Base-by-base conservation (phyloP, 805 yeast genomes). In the Lipomyces spencermartinsiae region DNA sequence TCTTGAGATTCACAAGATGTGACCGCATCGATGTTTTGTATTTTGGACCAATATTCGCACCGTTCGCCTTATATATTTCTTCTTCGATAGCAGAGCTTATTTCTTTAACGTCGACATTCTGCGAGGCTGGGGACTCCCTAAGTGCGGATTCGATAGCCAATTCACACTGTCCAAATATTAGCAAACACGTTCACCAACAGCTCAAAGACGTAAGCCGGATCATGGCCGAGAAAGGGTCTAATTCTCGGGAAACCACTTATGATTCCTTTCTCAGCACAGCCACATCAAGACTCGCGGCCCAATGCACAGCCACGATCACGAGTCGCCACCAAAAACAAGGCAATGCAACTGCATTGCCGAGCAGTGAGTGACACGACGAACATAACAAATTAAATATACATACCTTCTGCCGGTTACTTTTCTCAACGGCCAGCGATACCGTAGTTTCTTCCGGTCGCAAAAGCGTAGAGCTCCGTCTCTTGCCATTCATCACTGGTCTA, bases 1-100 rank as follows among this genome's bases (percentile, higher is more conserved):
- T 74, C 53, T 74, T 76, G 34, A 79, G 67, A 6, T 77, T 69
- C 12, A 73, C 67, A 22, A 74, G 72, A 4, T 77, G 69, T 34
- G 77, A 68, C 5, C 82, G 73, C 66, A 78, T 64, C n/a, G 69
- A 59, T 25, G 49, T 58, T 25, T 67, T 64, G 66, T 67, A 69
- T 2, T 19, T 34, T 29, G 63, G n/a, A 29, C 72, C 71, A 31
- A 61, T 55, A 55, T 58, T 63, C 60, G 55, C 61, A 22, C 69
- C 69, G 25, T n/a, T 53, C 33, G 62, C 37, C 49, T 34, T 34
- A 51, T 56, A 69, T 6, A 69, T 58, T 19, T 56, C 71, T 10
- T 35, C 43, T 39, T 67, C 71, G 61, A 67, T 64, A 25, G 9
- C 31, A 2, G 14, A 16, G 49, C 60, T 43, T 9, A 67, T 37